Evolutionary conservation across 1,139 yeast genomes (phyloP), one percentile per base, ranked within the genome.

Genomic region (Debaryomyces robertsiae): DNA sequence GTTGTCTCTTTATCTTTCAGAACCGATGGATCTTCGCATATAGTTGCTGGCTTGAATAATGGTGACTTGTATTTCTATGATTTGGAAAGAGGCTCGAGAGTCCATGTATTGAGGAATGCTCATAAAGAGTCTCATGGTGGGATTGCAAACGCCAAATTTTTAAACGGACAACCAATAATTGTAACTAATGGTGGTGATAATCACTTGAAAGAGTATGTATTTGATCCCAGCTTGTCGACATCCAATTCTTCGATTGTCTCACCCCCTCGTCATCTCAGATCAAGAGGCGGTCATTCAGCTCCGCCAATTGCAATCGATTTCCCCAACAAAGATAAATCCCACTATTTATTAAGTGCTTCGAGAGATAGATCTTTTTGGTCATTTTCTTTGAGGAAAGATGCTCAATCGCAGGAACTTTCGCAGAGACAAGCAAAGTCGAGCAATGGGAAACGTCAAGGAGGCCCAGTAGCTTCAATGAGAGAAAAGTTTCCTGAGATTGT

Each of bases 171-270:
- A 65, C 94, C 98, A 0, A 82, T 94, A 27, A 70, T 90, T 17
- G 83, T 93, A n/a, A 84, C 96, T 41, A 82, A 85, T 38, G 98
- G 98, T 53, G 94, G 89, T 34, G 98, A 94, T 60, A 94, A 94
- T 62, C 80, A 82, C 39, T 71, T 94, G 51, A 87, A 88, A 53
- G 98, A 94, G 63, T 86, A 75, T 57, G 97, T 91, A 0, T 94
- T 94, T 65, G 99, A 93, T 63, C 96, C 97, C 2, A 77, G 93
- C 3, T 69, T 90, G 42, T 80, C 93, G 0, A 73, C 84, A 11
- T 69, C 84, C n/a, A 78, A 81, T 49, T 63, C 77, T 2, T 65
- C 82, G 0, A 80, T 89, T 24, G 82, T 84, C 4, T 80, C 94
- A 5, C 96, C 98, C 1, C 98, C 98, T 30, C 82, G 98, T 58